Conservation (phyloP, 495 filamentous ascomycete species). For the Recurvomyces mirabilis region DNA sequence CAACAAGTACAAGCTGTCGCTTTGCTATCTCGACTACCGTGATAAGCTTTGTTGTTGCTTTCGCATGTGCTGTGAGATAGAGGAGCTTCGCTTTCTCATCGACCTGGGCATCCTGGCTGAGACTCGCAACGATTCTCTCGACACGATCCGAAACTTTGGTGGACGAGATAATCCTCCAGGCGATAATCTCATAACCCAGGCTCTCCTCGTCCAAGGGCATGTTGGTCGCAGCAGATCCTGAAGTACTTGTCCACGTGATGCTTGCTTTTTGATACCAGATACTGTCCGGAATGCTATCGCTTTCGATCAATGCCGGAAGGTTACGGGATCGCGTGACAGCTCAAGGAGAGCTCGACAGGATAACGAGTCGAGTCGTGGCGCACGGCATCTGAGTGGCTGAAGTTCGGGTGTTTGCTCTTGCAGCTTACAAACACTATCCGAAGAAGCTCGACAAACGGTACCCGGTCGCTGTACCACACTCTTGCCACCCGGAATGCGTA, state of each 20-base stretch:
- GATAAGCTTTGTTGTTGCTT: conserved; percentile 47
- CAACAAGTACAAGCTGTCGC: conserved; percentile 41
- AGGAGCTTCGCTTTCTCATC: conserved; percentile 28
- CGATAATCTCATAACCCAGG: conserved; percentile 5
- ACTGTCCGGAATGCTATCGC: no score
- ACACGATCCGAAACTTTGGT: conserved; percentile 7
- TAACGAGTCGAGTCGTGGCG: no score
- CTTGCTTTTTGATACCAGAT: no score
- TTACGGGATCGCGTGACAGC: no score
- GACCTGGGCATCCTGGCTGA: background rate
- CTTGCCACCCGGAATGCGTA: no score
- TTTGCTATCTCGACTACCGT: conserved; percentile 55
- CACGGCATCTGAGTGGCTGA: background rate
- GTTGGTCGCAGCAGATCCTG: no score
- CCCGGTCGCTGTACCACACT: no score
- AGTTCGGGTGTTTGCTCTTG: no score
- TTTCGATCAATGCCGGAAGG: no score
- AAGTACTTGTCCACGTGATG: no score
- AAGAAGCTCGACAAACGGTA: no score
- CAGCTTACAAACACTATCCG: background rate
- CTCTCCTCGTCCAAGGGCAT: background rate
- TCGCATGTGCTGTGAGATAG: conserved; percentile 42
- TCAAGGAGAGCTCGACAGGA: no score
- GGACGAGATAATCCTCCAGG: conserved; percentile 5
- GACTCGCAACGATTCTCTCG: background rate